Percentiles rank a stretch among this genome's conserved stretches.
These are phyloP conservation scores for Neopestalotiopsis sp. DNA, from an alignment of 2,329 filamentous ascomycete genomes.

Conservation along the genomic window DNA sequence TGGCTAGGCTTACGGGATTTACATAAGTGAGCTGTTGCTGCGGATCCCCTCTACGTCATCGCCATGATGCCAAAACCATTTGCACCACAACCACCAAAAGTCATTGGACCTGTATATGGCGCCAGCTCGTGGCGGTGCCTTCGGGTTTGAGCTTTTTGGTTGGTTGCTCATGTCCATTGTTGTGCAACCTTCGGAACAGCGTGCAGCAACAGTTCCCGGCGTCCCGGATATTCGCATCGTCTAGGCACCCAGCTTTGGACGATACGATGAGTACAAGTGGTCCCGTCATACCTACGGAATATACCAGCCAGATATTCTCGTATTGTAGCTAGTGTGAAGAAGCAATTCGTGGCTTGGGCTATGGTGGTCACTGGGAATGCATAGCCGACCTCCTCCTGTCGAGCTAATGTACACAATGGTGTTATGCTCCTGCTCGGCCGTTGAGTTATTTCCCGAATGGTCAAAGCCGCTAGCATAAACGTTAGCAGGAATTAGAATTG, in stretches of 20 bases:
- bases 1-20: slow-evolving; percentile 1
- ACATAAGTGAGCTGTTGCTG: slow-evolving; percentile 1
- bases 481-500: slow-evolving; percentile 5
- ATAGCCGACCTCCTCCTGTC: neutral
- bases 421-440: neutral
- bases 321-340: neutral
- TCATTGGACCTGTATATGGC: neutral
- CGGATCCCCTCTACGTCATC: neutral
- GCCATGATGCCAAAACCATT: neutral
- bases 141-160: too few species aligned
- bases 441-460: neutral
- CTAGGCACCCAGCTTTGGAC: neutral
- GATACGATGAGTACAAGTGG: neutral
- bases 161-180: neutral
- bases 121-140: neutral
- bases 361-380: neutral
- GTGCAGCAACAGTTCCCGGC: neutral
- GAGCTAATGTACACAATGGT: neutral
- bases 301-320: neutral
- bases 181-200: neutral
- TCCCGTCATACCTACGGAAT: neutral
- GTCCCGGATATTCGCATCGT: neutral
- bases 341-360: neutral
- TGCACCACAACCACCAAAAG: neutral
- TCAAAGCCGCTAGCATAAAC: neutral